phyloP scores from a whole-genome alignment of 345 rosid species.

The Alliaria petiolata region DNA sequence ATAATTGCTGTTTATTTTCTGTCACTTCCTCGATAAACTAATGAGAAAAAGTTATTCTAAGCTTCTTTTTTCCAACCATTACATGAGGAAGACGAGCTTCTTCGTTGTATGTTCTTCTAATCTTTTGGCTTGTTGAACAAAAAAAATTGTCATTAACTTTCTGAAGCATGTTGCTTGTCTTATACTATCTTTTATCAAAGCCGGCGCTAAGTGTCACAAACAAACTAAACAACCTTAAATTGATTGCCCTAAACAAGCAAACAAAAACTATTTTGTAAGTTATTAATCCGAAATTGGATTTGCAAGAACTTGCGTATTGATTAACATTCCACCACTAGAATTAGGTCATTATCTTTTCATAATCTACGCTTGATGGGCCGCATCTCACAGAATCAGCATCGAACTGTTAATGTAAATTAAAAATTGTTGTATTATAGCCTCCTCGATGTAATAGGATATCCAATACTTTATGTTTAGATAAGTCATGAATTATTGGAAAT shows the following conservation, averaged over 20 bases:
- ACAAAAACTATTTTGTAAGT: background rate
- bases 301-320: too few relatives aligned
- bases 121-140: background rate
- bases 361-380: too few relatives aligned
- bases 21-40: constrained; percentile 9
- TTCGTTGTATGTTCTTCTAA: too few relatives aligned
- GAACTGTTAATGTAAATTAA: too few relatives aligned
- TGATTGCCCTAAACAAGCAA: background rate
- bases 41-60: background rate
- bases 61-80: constrained; percentile 5
- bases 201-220: constrained; percentile 4
- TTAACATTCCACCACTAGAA: too few relatives aligned
- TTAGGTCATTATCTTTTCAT: background rate
- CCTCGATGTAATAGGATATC: too few relatives aligned
- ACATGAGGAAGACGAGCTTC: background rate
- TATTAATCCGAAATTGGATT: background rate
- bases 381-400: too few relatives aligned
- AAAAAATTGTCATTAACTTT: too few relatives aligned
- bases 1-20: constrained; percentile 27
- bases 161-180: constrained; percentile 21
- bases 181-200: background rate
- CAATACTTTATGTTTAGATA: background rate
- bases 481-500: background rate
- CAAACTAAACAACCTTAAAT: constrained; percentile 1
- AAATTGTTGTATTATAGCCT: too few relatives aligned